phyloP scores from a whole-genome alignment of 805 yeast species.

The Metschnikowia chrysomelidarum region DNA sequence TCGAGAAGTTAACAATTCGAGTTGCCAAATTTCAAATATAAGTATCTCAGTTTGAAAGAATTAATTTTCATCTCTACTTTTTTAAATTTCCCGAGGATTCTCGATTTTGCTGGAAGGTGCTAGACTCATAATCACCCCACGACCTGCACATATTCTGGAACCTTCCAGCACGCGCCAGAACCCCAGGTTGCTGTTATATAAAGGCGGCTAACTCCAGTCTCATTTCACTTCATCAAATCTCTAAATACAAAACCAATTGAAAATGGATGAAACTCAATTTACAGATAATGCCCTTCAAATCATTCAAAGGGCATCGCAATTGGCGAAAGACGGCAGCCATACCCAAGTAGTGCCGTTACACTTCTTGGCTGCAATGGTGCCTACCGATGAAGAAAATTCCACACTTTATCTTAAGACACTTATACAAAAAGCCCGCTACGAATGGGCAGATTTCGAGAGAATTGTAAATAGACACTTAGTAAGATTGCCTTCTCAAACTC shows the following conservation, averaged over 20 bases:
- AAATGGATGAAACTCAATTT: conserved; percentile 69
- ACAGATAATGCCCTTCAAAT: conserved; percentile 91
- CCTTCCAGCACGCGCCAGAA: conserved; percentile 13
- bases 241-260: not conserved
- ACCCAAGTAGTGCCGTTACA: conserved; percentile 86
- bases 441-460: conserved; percentile 78
- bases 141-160: conserved; percentile 17
- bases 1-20: too few relatives aligned
- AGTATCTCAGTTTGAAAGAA: too few relatives aligned
- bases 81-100: too few relatives aligned
- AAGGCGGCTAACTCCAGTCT: conserved; percentile 1
- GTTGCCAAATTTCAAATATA: too few relatives aligned
- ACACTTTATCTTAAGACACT: conserved; percentile 70
- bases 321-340: conserved; percentile 84
- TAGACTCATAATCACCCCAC: not conserved
- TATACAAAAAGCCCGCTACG: conserved; percentile 82
- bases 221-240: too few relatives aligned
- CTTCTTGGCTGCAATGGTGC: conserved; percentile 86
- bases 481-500: conserved; percentile 81
- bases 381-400: conserved; percentile 49
- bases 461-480: conserved; percentile 79
- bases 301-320: conserved; percentile 71
- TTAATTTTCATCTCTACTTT: too few relatives aligned
- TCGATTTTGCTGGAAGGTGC: too few relatives aligned
- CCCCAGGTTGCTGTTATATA: conserved; percentile 6